phyloP scores from a whole-genome alignment of 2,329 filamentous ascomycete species.

The Chaetothyriales sp. region DNA sequence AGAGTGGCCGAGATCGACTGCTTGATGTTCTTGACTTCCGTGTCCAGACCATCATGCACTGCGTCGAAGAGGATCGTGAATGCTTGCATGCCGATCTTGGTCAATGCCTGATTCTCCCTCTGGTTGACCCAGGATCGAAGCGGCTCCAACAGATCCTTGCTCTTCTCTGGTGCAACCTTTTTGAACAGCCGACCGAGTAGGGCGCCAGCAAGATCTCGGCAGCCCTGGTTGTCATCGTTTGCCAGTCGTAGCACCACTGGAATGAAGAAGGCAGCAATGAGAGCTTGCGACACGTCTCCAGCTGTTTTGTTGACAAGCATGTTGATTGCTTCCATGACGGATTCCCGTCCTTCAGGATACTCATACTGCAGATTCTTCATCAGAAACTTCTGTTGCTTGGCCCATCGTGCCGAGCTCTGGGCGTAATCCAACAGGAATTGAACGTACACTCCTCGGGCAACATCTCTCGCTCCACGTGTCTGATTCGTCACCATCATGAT shows the following conservation, averaged over 20 bases:
- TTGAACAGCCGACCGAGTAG: slow-evolving; percentile 71
- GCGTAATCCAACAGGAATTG: slow-evolving; percentile 93
- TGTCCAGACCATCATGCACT: slow-evolving; percentile 48
- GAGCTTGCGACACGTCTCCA: slow-evolving; percentile 67
- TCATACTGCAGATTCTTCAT: slow-evolving; percentile 85
- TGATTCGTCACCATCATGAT: slow-evolving; percentile 94
- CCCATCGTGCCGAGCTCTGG: slow-evolving; percentile 76
- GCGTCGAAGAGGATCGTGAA: slow-evolving; percentile 74
- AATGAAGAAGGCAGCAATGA: slow-evolving; percentile 69
- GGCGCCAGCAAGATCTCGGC: slow-evolving; percentile 65
- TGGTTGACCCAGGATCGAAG: slow-evolving; percentile 66
- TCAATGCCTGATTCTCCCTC: slow-evolving; percentile 55
- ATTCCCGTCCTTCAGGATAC: slow-evolving; percentile 74
- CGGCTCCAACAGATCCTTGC: slow-evolving; percentile 55
- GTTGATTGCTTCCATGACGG: slow-evolving; percentile 84
- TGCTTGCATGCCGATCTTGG: slow-evolving; percentile 61
- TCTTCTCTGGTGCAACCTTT: slow-evolving; percentile 58
- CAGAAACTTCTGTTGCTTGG: slow-evolving; percentile 77
- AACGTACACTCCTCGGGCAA: slow-evolving; percentile 79
- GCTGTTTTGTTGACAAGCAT: slow-evolving; percentile 75
- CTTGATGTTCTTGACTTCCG: slow-evolving; percentile 7
- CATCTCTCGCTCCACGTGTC: slow-evolving; percentile 71
- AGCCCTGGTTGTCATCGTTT: slow-evolving; percentile 79
- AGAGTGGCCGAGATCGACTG: slow-evolving; percentile 6
- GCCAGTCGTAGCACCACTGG: slow-evolving; percentile 72